Conservation (phyloP, 2,329 filamentous ascomycete genomes). For the Plectosphaerella cucumerina region DNA sequence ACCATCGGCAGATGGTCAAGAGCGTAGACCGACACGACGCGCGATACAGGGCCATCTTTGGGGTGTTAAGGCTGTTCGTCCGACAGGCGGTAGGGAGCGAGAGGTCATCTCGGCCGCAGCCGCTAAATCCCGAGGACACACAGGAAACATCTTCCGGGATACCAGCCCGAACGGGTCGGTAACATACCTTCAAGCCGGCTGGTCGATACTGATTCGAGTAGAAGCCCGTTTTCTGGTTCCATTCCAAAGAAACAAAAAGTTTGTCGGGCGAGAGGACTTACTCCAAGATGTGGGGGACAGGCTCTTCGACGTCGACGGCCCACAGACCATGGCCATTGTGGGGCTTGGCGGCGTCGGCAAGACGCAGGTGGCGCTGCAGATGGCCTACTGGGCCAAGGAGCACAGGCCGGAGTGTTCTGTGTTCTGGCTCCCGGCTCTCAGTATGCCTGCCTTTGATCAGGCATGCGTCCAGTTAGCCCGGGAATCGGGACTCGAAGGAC, state of each 20-base stretch:
- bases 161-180: neutral
- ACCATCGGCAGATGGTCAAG: too few relatives aligned
- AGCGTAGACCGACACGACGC: too few relatives aligned
- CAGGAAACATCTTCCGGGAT: neutral
- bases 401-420: conserved; percentile 29
- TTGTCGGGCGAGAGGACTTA: neutral
- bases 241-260: neutral
- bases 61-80: too few relatives aligned
- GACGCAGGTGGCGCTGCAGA: conserved; percentile 22
- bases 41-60: too few relatives aligned
- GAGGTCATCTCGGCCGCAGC: too few relatives aligned
- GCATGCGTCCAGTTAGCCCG: conserved; percentile 28
- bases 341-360: conserved; percentile 37
- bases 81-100: too few relatives aligned
- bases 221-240: too few relatives aligned
- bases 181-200: neutral
- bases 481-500: conserved; percentile 16
- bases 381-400: conserved; percentile 14
- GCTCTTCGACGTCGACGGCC: neutral
- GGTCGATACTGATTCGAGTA: too few relatives aligned
- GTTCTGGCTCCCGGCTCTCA: conserved; percentile 38
- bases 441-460: conserved; percentile 12
- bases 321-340: conserved; percentile 17
- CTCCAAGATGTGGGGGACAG: neutral
- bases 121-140: too few relatives aligned